Conservation (phyloP, 345 rosid genomes). For the Gossypium anomalum region DNA sequence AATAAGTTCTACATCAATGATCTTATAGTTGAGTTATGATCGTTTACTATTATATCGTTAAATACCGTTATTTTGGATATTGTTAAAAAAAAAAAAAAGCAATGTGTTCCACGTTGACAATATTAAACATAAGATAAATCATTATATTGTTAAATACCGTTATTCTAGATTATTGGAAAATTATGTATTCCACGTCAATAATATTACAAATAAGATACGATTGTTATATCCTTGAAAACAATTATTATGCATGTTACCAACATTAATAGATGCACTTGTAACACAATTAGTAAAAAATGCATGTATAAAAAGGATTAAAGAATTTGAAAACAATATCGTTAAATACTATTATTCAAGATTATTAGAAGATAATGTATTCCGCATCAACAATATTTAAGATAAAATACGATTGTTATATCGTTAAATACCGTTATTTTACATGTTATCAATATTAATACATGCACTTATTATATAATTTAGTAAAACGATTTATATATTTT, state of each 20-base stretch:
- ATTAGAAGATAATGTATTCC: not conserved
- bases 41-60: too few relatives aligned
- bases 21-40: too few relatives aligned
- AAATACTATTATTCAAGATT: not conserved
- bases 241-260: not conserved
- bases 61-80: too few relatives aligned
- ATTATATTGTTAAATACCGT: not conserved
- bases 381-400: not conserved
- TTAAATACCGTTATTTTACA: not conserved
- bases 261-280: too few relatives aligned
- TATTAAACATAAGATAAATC: not conserved
- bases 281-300: too few relatives aligned
- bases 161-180: not conserved
- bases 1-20: too few relatives aligned
- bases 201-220: not conserved
- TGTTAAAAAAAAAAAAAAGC: too few relatives aligned
- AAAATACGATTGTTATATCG: not conserved
- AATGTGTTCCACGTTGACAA: not conserved
- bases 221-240: not conserved
- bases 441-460: not conserved
- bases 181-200: not conserved
- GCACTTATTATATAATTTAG: not conserved
- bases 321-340: not conserved
- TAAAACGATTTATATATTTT: too few relatives aligned
- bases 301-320: too few relatives aligned